Base-by-base conservation (phyloP, 1,284 basidiomycete species). In the Sparassis latifolia region DNA sequence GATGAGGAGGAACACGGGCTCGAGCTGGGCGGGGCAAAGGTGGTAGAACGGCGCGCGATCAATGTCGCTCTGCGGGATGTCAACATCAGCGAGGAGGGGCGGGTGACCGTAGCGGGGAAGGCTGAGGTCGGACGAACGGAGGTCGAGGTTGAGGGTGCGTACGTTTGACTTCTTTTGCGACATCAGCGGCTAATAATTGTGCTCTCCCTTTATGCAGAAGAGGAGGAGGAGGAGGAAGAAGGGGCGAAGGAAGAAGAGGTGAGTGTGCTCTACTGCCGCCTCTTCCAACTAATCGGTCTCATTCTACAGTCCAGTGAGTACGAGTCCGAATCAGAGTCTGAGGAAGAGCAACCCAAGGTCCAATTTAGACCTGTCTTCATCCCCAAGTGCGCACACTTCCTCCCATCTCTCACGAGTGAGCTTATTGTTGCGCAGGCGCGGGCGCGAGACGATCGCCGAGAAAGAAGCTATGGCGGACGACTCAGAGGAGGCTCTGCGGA, bases 321-420 rank as follows among this genome's bases (percentile, higher is more conserved):
- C 20, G 84, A 84, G 48, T 85, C 81, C n/a, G 84, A 84, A 46
- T 86, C 81, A 0, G 83, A 80, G 49, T 81, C 79, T 56, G 84
- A 84, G 49, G 81, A 83, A 59, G 72, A 78, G 54, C 62, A 72
- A 41, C 77, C 79, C 2, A 78, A 87, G 70, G 54, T 77, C 55
- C 73, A 79, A 58, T 90, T 93, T 67, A 81, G 92, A 56, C 93
- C 94, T 1, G 84, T 95, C 1, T 97, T 96, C 64, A 80, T 96
- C 10, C 89, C 91, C 49, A 96, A 95, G 91, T 92, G 64, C 48
- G 82, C 72, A 10, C 4, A 20, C 20, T 5, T 30, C 38, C 5
- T 32, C 12, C 35, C 55, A 1, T n/a, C 48, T 39, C 10, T 27
- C 30, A 33, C 10, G 45, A 37, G 46, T 33, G 33, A 28, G 5